phyloP scores from a whole-genome alignment of 345 rosid genomes.

The Nephelium lappaceum region DNA sequence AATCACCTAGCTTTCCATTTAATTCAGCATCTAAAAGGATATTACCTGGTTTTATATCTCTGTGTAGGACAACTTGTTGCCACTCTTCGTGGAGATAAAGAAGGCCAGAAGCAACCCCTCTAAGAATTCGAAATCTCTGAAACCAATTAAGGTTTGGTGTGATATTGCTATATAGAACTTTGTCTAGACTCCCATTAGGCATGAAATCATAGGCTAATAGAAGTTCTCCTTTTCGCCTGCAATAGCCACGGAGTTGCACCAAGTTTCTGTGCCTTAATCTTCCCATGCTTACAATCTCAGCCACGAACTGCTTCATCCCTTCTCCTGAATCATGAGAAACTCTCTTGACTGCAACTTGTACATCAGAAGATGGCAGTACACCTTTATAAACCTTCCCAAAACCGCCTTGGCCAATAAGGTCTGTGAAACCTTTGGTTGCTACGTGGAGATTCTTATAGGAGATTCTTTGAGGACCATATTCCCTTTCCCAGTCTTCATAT shows the following conservation, averaged over 20 bases:
- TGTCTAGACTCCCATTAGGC: constrained; percentile 49
- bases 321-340: constrained; percentile 50
- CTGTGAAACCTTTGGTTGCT: constrained; percentile 70
- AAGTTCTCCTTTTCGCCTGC: constrained; percentile 40
- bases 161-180: constrained; percentile 24
- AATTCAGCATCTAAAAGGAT: constrained; percentile 43
- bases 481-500: constrained; percentile 68
- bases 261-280: constrained; percentile 41
- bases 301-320: constrained; percentile 48
- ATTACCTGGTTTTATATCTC: constrained; percentile 52
- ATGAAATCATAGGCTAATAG: constrained; percentile 52
- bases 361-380: constrained; percentile 36
- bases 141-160: constrained; percentile 32
- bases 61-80: constrained; percentile 49
- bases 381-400: constrained; percentile 66
- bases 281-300: constrained; percentile 29
- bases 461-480: constrained; percentile 61
- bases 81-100: constrained; percentile 50
- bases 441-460: constrained; percentile 54
- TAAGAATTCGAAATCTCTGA: constrained; percentile 45
- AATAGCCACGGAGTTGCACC: constrained; percentile 52
- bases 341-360: constrained; percentile 60
- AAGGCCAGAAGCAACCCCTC: constrained; percentile 40
- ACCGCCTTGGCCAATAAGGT: constrained; percentile 58
- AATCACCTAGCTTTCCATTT: constrained; percentile 49